phyloP scores from a whole-genome alignment of 2,329 filamentous ascomycete genomes.

The Juglanconis oblonga region DNA sequence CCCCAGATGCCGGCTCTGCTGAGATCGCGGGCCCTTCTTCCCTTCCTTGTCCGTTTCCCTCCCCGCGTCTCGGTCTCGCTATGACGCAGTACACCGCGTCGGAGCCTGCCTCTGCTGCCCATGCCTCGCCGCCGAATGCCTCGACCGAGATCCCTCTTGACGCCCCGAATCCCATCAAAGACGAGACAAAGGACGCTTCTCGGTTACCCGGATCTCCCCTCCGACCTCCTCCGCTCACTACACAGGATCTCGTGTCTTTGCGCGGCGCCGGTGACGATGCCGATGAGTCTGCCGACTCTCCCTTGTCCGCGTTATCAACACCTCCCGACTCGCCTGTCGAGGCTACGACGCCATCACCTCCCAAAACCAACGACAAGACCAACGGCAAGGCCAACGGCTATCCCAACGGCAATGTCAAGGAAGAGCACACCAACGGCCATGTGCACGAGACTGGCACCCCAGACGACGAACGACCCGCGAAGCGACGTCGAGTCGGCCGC shows the following conservation, averaged over 20 bases:
- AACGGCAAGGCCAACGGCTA: background rate
- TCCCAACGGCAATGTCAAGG: conserved; percentile 26
- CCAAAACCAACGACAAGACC: background rate
- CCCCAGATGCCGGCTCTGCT: conserved; percentile 57
- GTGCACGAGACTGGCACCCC: conserved; percentile 22
- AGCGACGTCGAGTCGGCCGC: conserved; percentile 59
- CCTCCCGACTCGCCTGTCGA: conserved; percentile 10
- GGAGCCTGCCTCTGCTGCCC: conserved; percentile 5
- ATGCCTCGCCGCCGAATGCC: background rate
- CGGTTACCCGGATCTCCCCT: background rate
- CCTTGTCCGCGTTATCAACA: conserved; percentile 14
- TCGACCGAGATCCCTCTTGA: conserved; percentile 1
- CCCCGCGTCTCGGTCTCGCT: conserved; percentile 40
- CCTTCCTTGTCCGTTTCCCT: conserved; percentile 27
- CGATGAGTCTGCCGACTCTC: conserved; percentile 11
- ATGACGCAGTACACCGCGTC: conserved; percentile 51
- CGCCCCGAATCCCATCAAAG: background rate
- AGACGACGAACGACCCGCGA: conserved; percentile 52
- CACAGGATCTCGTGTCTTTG: background rate
- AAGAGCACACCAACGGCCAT: conserved; percentile 21
- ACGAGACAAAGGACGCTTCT: background rate
- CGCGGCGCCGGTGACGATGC: conserved; percentile 1
- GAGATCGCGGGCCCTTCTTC: conserved; percentile 50
- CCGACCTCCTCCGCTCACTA: conserved; percentile 8
- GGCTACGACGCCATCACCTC: background rate